Evolutionary conservation across 2,329 filamentous ascomycete genomes (phyloP).

Genomic region (Aspergillus unguis): DNA sequence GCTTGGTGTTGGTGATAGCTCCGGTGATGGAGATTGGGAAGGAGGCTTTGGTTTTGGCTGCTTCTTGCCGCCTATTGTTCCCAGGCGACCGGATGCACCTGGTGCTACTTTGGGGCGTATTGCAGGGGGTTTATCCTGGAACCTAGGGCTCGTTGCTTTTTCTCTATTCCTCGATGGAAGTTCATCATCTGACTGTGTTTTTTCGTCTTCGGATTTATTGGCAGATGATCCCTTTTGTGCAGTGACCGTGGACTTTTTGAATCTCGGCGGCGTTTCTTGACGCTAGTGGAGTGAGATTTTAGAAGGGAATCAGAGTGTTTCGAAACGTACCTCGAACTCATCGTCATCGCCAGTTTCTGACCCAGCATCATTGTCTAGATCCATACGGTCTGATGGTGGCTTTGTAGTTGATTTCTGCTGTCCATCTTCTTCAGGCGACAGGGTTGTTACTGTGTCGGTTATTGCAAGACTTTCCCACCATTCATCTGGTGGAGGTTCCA

Average conservation of each 20-base stretch:
- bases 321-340: slow-evolving; percentile 37
- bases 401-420: slow-evolving; percentile 1
- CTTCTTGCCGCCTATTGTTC: slow-evolving; percentile 24
- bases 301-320: not conserved
- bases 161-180: not conserved
- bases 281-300: slow-evolving; percentile 23
- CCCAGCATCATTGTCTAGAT: slow-evolving; percentile 23
- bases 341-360: slow-evolving; percentile 32
- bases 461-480: slow-evolving; percentile 35
- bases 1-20: not conserved
- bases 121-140: not conserved
- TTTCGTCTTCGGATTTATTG: slow-evolving; percentile 7
- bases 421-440: slow-evolving; percentile 2
- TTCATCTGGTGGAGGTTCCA: slow-evolving; percentile 21
- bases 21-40: not conserved
- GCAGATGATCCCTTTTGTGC: slow-evolving; percentile 1
- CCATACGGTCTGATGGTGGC: not conserved
- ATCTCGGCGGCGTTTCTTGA: slow-evolving; percentile 35
- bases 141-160: not conserved
- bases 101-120: slow-evolving; percentile 4
- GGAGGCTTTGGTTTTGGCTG: slow-evolving; percentile 1
- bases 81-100: slow-evolving; percentile 17
- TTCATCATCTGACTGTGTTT: slow-evolving; percentile 14
- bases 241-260: slow-evolving; percentile 18
- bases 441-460: not conserved